Conservation (phyloP, 2,329 filamentous ascomycete genomes). For the Xylariaceae sp. region DNA sequence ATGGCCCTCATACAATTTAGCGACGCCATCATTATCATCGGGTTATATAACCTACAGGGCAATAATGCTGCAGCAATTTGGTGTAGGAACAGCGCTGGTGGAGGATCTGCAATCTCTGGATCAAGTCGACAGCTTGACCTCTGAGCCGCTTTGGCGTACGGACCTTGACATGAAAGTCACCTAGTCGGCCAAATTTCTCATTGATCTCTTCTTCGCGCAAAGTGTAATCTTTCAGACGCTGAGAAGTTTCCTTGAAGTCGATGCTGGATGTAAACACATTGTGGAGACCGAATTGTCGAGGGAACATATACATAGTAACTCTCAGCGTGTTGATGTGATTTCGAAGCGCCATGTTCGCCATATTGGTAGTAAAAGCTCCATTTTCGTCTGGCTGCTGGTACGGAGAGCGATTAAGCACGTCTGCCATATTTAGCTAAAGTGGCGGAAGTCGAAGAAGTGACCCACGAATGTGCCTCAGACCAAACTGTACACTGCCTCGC, state of each 20-base stretch:
- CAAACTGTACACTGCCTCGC: conserved; percentile 64
- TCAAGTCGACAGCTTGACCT: conserved; percentile 54
- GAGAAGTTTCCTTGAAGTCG: conserved; percentile 61
- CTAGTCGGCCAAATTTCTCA: conserved; percentile 29
- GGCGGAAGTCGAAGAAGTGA: conserved; percentile 9
- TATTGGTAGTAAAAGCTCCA: conserved; percentile 1
- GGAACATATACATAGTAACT: conserved; percentile 90
- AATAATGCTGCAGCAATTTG: conserved; percentile 77
- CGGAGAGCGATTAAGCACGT: conserved; percentile 72
- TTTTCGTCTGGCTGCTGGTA: conserved; percentile 20
- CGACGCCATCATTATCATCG: conserved; percentile 1
- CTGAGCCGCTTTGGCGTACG: conserved; percentile 64
- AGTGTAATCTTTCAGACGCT: conserved; percentile 80
- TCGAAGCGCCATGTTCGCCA: conserved; percentile 13
- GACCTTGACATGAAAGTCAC: conserved; percentile 17
- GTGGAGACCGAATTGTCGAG: conserved; percentile 81
- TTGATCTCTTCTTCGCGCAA: conserved; percentile 77
- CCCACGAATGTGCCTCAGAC: conserved; percentile 77
- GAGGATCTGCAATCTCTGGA: conserved; percentile 63
- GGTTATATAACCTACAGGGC: conserved; percentile 43
- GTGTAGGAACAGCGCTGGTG: conserved; percentile 75
- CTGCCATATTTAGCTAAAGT: conserved; percentile 39
- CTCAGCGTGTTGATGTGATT: conserved; percentile 57
- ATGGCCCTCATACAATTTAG: conserved; percentile 16
- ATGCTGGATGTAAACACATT: conserved; percentile 81